A percentile compares a stretch with the other conserved stretches of the same genome.
Conservation (phyloP, 805 yeast species). For the Candida glaebosa region DNA sequence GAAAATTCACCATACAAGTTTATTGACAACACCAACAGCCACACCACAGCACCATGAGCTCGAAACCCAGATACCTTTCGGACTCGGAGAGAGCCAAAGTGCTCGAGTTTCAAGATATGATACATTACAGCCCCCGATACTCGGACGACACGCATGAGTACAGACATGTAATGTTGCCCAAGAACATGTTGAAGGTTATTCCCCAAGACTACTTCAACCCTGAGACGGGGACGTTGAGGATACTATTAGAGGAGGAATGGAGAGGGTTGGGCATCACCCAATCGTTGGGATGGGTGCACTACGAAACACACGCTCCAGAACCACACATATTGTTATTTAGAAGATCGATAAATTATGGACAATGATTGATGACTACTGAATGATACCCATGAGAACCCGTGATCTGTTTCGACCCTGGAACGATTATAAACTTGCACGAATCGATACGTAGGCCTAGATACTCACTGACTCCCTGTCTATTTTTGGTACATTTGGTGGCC, state of each 20-base stretch:
- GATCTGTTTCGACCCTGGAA: too few species aligned
- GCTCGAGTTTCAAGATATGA: conserved; percentile 87
- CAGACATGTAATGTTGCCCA: conserved; percentile 95
- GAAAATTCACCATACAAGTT: too few species aligned
- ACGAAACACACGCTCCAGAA: conserved; percentile 97
- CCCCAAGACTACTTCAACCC: conserved; percentile 93
- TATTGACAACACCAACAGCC: not conserved
- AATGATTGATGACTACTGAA: conserved; percentile 14
- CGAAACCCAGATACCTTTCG: conserved; percentile 67
- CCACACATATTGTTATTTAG: conserved; percentile 89
- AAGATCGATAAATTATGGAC: conserved; percentile 58
- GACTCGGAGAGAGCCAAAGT: conserved; percentile 83
- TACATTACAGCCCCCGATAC: conserved; percentile 91
- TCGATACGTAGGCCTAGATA: too few species aligned
- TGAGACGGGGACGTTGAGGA: conserved; percentile 90
- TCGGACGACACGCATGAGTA: conserved; percentile 91
- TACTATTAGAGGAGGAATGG: conserved; percentile 95
- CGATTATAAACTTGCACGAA: not conserved
- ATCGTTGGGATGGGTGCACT: conserved; percentile 96
- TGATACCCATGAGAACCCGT: not conserved
- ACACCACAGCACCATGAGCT: conserved; percentile 16
- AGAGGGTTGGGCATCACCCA: conserved; percentile 97
- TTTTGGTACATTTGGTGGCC: too few species aligned
- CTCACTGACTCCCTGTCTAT: too few species aligned
- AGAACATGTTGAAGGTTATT: conserved; percentile 88